These are phyloP conservation scores for Cinnamomum chago DNA, from an alignment of 164 flowering plant genomes.

Conservation along the genomic window DNA sequence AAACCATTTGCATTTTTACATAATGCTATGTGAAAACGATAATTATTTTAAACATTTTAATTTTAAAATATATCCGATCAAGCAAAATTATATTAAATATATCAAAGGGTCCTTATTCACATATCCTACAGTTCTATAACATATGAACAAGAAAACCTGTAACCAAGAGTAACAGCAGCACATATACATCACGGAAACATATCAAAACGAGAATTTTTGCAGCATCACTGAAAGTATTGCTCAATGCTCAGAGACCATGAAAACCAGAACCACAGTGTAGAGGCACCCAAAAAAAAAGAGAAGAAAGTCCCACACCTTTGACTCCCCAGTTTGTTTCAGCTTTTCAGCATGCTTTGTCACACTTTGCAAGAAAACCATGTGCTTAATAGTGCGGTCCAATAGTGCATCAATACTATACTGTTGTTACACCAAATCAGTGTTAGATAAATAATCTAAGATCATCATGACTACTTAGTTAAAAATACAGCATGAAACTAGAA, in stretches of 20 bases:
- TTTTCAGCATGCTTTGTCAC: conserved; percentile 95
- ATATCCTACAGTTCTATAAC: neutral
- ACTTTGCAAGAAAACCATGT: conserved; percentile 97
- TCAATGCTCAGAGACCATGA: neutral
- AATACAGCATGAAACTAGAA: neutral
- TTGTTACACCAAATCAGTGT: neutral
- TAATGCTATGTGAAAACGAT: no score
- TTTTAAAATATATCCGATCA: no score
- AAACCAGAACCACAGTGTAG: neutral
- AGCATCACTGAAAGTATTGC: neutral
- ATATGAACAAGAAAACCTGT: neutral
- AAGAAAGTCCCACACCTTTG: conserved; percentile 49
- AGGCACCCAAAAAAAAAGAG: neutral
- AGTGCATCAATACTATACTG: conserved; percentile 99
- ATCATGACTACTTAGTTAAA: neutral
- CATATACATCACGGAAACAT: neutral
- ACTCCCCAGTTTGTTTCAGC: conserved; percentile 64
- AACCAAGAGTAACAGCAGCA: neutral
- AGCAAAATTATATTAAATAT: no score
- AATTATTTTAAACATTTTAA: no score
- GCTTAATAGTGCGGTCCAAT: conserved; percentile 91
- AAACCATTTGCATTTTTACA: no score
- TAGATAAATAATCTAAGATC: conserved; percentile 8
- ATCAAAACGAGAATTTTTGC: no score
- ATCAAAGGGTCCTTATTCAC: neutral